Conservation (phyloP, 345 rosid genomes). For the Crucihimalaya himalaica region DNA sequence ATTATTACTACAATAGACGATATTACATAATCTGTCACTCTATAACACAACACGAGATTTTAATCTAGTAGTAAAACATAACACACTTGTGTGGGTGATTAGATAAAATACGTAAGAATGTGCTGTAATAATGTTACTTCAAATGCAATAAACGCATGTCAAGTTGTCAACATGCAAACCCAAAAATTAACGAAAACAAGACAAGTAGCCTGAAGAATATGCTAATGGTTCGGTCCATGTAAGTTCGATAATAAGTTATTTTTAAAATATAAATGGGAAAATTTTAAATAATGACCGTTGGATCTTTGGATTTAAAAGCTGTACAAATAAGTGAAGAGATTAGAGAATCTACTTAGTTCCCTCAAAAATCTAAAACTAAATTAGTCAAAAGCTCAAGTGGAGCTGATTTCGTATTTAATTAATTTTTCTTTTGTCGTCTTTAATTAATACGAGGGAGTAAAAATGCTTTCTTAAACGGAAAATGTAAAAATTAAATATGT, state of each 20-base stretch:
- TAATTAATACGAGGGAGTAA: background rate
- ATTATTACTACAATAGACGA: background rate
- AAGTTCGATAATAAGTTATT: background rate
- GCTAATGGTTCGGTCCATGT: background rate
- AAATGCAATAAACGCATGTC: background rate
- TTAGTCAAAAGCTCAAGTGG: constrained; percentile 31
- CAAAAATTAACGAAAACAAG: background rate
- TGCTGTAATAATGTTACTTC: background rate
- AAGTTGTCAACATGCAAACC: constrained; percentile 18
- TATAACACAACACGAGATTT: background rate
- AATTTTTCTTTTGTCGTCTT: background rate
- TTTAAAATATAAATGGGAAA: background rate
- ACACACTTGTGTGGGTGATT: background rate
- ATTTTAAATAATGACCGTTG: constrained; percentile 6
- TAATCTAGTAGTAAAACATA: background rate
- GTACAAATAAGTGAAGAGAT: background rate
- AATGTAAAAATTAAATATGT: background rate
- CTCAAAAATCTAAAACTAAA: background rate
- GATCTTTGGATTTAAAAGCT: background rate
- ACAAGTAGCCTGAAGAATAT: background rate
- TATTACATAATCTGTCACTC: background rate
- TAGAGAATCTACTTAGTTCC: constrained; percentile 13
- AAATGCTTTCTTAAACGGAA: background rate
- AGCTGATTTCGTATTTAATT: background rate
- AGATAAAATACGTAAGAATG: background rate